phyloP scores from a whole-genome alignment of 1,139 yeast genomes.

The Komagataea norvegica region DNA sequence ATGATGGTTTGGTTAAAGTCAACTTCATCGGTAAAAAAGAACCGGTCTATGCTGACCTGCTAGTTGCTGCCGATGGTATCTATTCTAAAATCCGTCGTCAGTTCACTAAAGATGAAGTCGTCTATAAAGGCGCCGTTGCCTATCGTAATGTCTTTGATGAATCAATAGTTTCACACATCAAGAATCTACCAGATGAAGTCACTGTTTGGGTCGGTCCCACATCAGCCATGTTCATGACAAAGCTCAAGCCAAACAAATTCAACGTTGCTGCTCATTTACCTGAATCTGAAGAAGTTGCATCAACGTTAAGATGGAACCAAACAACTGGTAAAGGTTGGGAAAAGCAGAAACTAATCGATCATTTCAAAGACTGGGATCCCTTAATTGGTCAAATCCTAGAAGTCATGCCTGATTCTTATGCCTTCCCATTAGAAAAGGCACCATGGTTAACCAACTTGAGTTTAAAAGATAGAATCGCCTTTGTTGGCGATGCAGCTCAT shows the following conservation, averaged over 20 bases:
- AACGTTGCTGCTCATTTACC: conserved; percentile 15
- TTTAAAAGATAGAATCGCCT: conserved; percentile 9
- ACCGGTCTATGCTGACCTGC: conserved; percentile 10
- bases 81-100: conserved; percentile 16
- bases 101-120: conserved; percentile 12
- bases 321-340: conserved; percentile 13
- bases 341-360: conserved; percentile 11
- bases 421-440: conserved; percentile 17
- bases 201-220: conserved; percentile 14
- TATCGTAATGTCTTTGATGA: conserved; percentile 15
- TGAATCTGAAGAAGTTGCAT: conserved; percentile 11
- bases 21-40: conserved; percentile 11
- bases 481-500: conserved; percentile 18
- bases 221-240: conserved; percentile 14
- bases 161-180: conserved; percentile 7
- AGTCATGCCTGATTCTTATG: conserved; percentile 14
- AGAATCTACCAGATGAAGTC: conserved; percentile 12
- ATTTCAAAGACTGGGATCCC: conserved; percentile 17
- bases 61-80: conserved; percentile 17
- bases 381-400: conserved; percentile 11
- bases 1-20: conserved; percentile 6
- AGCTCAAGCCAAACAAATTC: conserved; percentile 10
- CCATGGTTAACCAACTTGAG: conserved; percentile 15
- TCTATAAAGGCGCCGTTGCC: conserved; percentile 16
- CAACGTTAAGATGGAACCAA: conserved; percentile 13